Evolutionary conservation across 345 rosid genomes (phyloP), one percentile per base, ranked within the genome.

Genomic region (Moricandia arvensis): DNA sequence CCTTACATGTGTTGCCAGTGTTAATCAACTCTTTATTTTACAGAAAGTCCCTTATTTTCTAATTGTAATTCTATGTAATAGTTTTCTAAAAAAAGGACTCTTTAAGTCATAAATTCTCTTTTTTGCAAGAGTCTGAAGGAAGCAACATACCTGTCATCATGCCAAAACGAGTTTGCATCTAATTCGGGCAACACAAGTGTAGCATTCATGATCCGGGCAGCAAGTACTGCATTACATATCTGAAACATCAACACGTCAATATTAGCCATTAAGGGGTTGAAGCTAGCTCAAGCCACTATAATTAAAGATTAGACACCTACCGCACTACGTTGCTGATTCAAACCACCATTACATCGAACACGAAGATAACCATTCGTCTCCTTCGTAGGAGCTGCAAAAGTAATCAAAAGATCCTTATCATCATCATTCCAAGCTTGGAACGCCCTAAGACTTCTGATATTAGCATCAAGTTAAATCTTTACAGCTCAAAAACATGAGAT

Each of bases 191-290:
- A 77, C 81, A 95, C 96, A 59, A 95, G 99, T 3, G 97, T 90
- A 67, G 99, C 99, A 84, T 95, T 95, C 99, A 95, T 89, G 82
- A 95, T 92, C 77, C 99, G 85, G 21, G 99, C 99, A 81, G 98
- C 98, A 83, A 95, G 99, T 77, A 95, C 99, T 2, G 98, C 98
- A 85, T 95, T 95, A 79, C 99, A 95, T 60, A 92, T 95, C 99
- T 95, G 83, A 55, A 71, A 75, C 61, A 82, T 47, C 72, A 66
- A 47, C 3, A 61, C 24, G 41, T 78, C 53, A 73, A 55, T 11
- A 73, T 53, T n/a, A 41, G 47, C n/a, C 47, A 41, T 41, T 41
- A 41, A 41, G 43, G 47, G 1, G 18, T 13, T 69, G 26, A 41
- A 54, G 59, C 75, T 18, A 38, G 12, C 64, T 53, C 68, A 69